Conservation (phyloP, 2,329 filamentous ascomycete genomes). For the Annulohypoxylon truncatum region DNA sequence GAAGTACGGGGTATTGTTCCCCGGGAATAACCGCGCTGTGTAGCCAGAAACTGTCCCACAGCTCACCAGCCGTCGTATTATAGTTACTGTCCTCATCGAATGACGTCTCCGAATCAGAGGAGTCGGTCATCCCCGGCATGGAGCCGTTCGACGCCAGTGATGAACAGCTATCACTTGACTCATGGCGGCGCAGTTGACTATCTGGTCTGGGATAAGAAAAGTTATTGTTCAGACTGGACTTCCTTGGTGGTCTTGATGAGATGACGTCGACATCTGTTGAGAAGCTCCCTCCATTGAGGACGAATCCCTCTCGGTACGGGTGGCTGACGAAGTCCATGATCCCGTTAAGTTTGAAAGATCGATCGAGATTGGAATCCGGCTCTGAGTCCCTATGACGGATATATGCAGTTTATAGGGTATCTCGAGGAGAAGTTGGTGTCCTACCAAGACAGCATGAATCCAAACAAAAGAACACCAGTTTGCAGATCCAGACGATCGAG, state of each 20-base stretch:
- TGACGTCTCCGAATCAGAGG: conserved; percentile 64
- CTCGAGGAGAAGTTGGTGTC: conserved; percentile 26
- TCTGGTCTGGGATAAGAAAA: conserved; percentile 52
- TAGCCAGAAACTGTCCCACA: conserved; percentile 66
- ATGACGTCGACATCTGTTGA: conserved; percentile 38
- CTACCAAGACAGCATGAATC: conserved; percentile 37
- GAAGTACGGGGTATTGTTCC: conserved; percentile 39
- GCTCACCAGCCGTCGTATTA: conserved; percentile 56
- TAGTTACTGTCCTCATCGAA: conserved; percentile 64
- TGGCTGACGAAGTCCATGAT: conserved; percentile 44
- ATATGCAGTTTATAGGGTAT: conserved; percentile 45
- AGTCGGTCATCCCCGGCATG: conserved; percentile 62
- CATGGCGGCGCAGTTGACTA: conserved; percentile 43
- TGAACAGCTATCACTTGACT: conserved; percentile 50
- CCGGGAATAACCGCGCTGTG: conserved; percentile 30
- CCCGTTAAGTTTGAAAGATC: conserved; percentile 26
- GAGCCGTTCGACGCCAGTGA: conserved; percentile 61
- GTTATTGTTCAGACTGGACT: conserved; percentile 46
- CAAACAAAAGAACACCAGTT: conserved; percentile 27
- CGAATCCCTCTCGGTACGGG: conserved; percentile 23
- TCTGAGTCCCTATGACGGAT: conserved; percentile 44
- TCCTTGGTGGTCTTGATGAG: conserved; percentile 32
- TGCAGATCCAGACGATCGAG: conserved; percentile 41
- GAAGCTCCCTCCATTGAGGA: conserved; percentile 11
- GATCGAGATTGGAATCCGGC: conserved; percentile 38